Evolutionary conservation across 164 flowering plant genomes (phyloP).

Genomic region (Amborella trichopoda): DNA sequence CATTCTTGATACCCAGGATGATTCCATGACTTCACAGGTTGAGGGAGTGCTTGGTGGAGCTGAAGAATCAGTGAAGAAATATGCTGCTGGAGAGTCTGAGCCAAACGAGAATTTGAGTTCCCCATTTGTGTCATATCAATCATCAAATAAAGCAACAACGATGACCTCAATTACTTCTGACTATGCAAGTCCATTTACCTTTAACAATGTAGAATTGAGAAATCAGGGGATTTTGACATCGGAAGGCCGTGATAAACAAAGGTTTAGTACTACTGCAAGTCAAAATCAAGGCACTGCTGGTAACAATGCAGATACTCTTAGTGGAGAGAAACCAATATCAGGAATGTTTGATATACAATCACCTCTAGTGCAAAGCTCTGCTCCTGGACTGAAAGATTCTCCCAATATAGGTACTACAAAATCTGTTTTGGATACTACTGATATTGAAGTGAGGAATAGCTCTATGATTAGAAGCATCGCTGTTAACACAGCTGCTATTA

Average conservation of each 20-base stretch:
- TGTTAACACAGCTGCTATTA: constrained; percentile 9
- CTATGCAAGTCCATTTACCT: too few species aligned
- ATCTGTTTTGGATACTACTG: constrained; percentile 5
- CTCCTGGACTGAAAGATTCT: constrained; percentile 4
- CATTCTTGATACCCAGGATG: too few species aligned
- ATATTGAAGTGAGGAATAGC: constrained; percentile 8
- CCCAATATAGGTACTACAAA: constrained; percentile 11
- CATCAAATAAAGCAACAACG: constrained; percentile 1
- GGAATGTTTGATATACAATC: constrained; percentile 10
- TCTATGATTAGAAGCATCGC: constrained; percentile 8
- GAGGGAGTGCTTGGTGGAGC: too few species aligned
- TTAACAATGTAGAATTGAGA: too few species aligned
- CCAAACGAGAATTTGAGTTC: constrained; percentile 8
- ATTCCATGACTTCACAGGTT: too few species aligned
- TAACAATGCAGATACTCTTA: constrained; percentile 7
- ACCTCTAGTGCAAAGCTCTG: constrained; percentile 8
- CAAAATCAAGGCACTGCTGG: constrained; percentile 5
- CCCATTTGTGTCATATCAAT: constrained; percentile 2
- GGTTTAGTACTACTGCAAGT: constrained; percentile 1
- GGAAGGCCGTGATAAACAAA: too few species aligned
- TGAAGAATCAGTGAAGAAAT: constrained; percentile 6
- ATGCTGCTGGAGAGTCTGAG: constrained; percentile 6
- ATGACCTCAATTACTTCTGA: too few species aligned
- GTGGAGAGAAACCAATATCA: constrained; percentile 6
- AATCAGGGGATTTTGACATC: too few species aligned